Percentiles rank a stretch among this genome's conserved stretches.
Evolutionary conservation across 192 early-diverging fungal genomes (phyloP).

Genomic region (Mortierella hygrophila): DNA sequence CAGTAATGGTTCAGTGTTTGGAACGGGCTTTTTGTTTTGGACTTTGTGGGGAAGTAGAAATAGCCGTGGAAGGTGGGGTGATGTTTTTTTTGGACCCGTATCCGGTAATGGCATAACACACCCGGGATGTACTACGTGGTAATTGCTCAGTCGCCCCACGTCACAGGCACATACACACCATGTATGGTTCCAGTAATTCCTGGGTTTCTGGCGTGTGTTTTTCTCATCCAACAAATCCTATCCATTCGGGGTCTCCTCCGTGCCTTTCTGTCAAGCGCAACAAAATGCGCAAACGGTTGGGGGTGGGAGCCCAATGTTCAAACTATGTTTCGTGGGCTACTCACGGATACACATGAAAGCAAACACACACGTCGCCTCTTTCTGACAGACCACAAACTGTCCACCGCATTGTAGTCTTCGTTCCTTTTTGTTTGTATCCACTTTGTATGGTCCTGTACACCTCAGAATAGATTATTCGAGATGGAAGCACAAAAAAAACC

Average conservation of each 20-base stretch:
- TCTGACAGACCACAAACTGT: background rate
- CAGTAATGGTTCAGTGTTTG: background rate
- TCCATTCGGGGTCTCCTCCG: background rate
- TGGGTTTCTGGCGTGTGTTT: background rate
- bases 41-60: background rate
- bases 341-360: background rate
- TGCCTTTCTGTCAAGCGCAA: background rate
- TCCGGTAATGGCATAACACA: background rate
- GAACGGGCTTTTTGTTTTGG: background rate
- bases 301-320: background rate
- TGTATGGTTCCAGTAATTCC: background rate
- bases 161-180: background rate
- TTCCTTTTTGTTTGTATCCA: background rate
- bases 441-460: background rate
- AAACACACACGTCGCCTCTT: background rate
- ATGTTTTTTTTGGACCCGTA: background rate
- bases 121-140: background rate
- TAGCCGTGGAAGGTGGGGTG: background rate
- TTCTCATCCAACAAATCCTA: background rate
- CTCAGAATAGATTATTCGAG: conserved; percentile 5
- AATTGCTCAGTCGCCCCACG: background rate
- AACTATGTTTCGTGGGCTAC: background rate
- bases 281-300: conserved; percentile 1
- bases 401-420: background rate
- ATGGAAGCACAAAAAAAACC: conserved; percentile 6